Percentiles rank a stretch among this genome's conserved stretches.
phyloP scores from a whole-genome alignment of 1,284 basidiomycete genomes.

The Coniferiporia weirii region DNA sequence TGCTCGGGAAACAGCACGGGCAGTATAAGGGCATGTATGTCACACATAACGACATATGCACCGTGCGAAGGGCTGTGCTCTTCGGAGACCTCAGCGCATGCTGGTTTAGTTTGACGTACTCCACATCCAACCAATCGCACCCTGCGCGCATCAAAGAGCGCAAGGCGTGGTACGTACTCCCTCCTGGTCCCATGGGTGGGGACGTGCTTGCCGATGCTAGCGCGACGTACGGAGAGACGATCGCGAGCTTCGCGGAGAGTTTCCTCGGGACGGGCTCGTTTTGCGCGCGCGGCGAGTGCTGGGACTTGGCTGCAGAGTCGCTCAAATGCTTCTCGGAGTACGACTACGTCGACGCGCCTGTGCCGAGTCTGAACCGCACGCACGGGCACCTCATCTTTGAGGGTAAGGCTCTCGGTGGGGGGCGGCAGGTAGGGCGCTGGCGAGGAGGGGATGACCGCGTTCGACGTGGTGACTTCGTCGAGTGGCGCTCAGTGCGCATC shows the following conservation, averaged over 20 bases:
- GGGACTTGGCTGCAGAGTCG: constrained; percentile 52
- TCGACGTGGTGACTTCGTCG: constrained; percentile 50
- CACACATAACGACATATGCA: constrained; percentile 30
- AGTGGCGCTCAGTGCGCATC: constrained; percentile 43
- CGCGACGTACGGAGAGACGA: constrained; percentile 44
- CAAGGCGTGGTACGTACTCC: constrained; percentile 35
- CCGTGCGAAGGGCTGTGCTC: constrained; percentile 33
- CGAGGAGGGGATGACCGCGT: constrained; percentile 47
- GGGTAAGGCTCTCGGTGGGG: constrained; percentile 33
- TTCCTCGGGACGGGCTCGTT: constrained; percentile 39
- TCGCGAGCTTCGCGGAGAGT: constrained; percentile 44
- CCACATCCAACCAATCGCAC: constrained; percentile 31
- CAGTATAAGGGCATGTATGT: constrained; percentile 27
- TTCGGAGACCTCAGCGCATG: constrained; percentile 47
- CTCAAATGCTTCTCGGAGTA: constrained; percentile 40
- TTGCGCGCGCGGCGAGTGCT: constrained; percentile 52
- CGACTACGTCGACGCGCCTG: constrained; percentile 41
- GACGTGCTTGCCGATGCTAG: constrained; percentile 36
- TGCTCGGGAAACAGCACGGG: constrained; percentile 29
- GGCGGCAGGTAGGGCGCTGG: constrained; percentile 42
- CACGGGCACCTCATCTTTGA: constrained; percentile 53
- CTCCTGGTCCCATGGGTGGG: constrained; percentile 32
- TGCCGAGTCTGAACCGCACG: constrained; percentile 44
- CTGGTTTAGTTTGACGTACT: constrained; percentile 41
- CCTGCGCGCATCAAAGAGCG: constrained; percentile 28